Conservation (phyloP, 2,329 filamentous ascomycete genomes). For the Colletotrichum godetiae region DNA sequence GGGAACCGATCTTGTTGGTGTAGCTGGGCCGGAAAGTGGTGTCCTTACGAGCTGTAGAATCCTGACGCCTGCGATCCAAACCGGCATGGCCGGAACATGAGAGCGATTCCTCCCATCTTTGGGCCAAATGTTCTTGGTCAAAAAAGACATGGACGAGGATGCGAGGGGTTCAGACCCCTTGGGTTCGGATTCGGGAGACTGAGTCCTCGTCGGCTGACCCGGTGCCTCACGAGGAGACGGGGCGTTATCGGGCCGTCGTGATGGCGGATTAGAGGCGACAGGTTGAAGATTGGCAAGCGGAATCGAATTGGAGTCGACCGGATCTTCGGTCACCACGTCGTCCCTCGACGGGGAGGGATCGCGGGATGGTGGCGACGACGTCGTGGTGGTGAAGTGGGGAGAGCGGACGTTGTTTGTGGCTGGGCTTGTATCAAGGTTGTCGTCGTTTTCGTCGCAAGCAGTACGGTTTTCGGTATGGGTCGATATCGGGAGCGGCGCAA, state of each 20-base stretch:
- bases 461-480: background rate
- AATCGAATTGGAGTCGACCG: slow-evolving; percentile 2
- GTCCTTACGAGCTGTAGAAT: slow-evolving; percentile 35
- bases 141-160: slow-evolving; percentile 32
- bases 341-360: slow-evolving; percentile 9
- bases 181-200: slow-evolving; percentile 20
- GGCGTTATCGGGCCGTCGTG: slow-evolving; percentile 7
- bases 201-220: slow-evolving; percentile 31
- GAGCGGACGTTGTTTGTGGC: background rate
- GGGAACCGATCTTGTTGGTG: background rate
- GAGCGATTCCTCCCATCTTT: slow-evolving; percentile 36
- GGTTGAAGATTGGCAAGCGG: background rate
- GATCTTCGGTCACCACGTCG: background rate
- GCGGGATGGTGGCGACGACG: slow-evolving; percentile 13
- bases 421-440: background rate
- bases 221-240: slow-evolving; percentile 28
- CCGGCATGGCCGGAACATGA: slow-evolving; percentile 36
- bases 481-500: background rate
- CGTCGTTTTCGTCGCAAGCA: background rate
- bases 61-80: slow-evolving; percentile 35
- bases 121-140: slow-evolving; percentile 36
- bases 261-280: background rate
- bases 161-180: slow-evolving; percentile 18
- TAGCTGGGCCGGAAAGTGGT: background rate
- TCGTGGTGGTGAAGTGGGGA: slow-evolving; percentile 2